Evolutionary conservation across 225 moss, liverwort and hornwort species (phyloP).

Genomic region (Rhytidiadelphus loreus): DNA sequence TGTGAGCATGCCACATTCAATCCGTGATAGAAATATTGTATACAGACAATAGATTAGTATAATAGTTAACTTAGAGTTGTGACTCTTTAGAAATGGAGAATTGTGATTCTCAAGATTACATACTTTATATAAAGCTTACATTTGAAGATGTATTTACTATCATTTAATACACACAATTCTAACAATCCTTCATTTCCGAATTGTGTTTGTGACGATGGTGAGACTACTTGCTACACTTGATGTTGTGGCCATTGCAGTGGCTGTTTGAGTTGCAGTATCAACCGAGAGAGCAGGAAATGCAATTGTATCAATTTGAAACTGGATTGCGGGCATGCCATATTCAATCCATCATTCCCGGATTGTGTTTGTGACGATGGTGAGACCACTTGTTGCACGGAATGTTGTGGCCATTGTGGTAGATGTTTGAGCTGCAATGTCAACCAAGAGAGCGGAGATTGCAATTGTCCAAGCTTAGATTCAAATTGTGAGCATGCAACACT

Average conservation of each 20-base stretch:
- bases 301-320: background rate
- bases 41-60: no score
- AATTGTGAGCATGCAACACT: background rate
- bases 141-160: no score
- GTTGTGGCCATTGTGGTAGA: background rate
- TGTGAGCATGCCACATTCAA: no score
- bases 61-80: no score
- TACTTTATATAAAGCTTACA: no score
- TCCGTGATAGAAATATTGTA: no score
- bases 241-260: background rate
- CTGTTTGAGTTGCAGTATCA: background rate
- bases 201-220: background rate
- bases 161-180: no score
- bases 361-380: background rate
- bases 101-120: no score
- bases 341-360: background rate
- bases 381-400: fast-evolving
- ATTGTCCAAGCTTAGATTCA: background rate
- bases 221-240: fast-evolving
- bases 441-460: background rate
- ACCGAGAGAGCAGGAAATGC: background rate
- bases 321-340: background rate
- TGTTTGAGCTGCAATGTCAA: background rate
- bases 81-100: no score
- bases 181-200: background rate